A percentile compares a stretch with the other conserved stretches of the same genome.
phyloP scores from a whole-genome alignment of 129 eudicot genomes.

The Daucus carota region DNA sequence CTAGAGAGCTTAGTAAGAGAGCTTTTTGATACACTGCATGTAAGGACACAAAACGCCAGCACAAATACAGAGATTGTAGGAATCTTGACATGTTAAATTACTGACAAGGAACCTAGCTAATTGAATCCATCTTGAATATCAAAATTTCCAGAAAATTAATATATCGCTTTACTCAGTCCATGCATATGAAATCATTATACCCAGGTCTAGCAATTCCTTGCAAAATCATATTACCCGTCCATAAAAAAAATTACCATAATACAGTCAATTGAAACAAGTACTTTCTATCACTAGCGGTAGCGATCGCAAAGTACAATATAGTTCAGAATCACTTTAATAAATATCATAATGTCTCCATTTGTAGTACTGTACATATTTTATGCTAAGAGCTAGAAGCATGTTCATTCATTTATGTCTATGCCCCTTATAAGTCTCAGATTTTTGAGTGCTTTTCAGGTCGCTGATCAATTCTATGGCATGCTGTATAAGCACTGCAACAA shows the following conservation, averaged over 20 bases:
- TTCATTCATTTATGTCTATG: too few species aligned
- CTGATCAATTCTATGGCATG: too few species aligned
- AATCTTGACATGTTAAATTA: background rate
- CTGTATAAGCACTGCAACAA: too few species aligned
- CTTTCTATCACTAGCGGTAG: background rate
- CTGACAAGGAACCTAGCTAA: slow-evolving; percentile 1
- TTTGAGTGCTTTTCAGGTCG: too few species aligned
- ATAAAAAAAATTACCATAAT: background rate
- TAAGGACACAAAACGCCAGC: slow-evolving; percentile 16
- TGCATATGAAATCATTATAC: background rate
- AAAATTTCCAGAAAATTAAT: background rate
- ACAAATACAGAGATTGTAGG: slow-evolving; percentile 13
- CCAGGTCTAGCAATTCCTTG: background rate
- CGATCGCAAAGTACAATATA: background rate
- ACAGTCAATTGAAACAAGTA: background rate
- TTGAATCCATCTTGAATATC: background rate
- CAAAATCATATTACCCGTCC: background rate
- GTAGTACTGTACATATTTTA: too few species aligned
- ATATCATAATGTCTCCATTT: too few species aligned
- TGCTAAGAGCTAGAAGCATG: too few species aligned
- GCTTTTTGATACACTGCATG: slow-evolving; percentile 44
- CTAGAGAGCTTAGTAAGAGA: slow-evolving; percentile 61
- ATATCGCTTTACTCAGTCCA: background rate
- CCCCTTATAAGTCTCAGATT: too few species aligned
- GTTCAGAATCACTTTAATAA: background rate